phyloP scores from a whole-genome alignment of 2,329 filamentous ascomycete genomes.

The Trichoderma sp. region DNA sequence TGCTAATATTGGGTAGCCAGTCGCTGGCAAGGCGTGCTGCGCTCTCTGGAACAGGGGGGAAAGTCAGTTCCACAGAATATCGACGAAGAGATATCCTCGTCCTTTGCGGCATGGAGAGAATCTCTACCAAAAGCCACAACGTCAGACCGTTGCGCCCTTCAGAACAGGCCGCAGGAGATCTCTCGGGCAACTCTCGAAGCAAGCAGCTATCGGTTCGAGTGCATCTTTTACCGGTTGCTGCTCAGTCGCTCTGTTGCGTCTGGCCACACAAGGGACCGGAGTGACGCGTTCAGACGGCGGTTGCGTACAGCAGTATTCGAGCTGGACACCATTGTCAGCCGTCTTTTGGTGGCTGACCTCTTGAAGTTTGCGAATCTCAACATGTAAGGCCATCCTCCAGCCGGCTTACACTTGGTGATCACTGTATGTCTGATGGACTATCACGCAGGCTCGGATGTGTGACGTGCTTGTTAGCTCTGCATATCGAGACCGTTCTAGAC shows the following conservation, averaged over 20 bases:
- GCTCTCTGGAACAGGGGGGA: not conserved
- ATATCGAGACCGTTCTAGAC: not conserved
- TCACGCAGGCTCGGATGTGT: not conserved
- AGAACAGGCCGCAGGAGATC: not conserved
- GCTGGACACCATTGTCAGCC: slow-evolving; percentile 4
- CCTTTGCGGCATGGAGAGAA: not conserved
- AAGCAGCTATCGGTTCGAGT: slow-evolving; percentile 2
- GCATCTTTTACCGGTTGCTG: slow-evolving; percentile 57
- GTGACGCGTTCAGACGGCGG: not conserved
- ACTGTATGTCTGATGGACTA: not conserved
- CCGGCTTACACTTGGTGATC: not conserved
- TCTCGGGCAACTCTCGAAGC: not conserved
- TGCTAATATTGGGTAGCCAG: not conserved
- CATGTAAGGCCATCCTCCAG: not conserved
- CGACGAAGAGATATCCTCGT: not conserved
- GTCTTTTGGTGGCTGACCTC: not conserved
- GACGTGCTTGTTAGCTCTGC: slow-evolving; percentile 1
- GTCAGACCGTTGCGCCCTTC: not conserved
- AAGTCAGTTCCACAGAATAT: not conserved
- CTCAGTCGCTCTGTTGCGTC: not conserved
- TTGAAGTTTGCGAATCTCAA: slow-evolving; percentile 4
- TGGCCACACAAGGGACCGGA: not conserved
- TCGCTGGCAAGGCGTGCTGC: slow-evolving; percentile 1
- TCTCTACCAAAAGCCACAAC: not conserved
- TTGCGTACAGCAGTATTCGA: slow-evolving; percentile 1